Base-by-base conservation (phyloP, 768 basidiomycete species). In the Kwoniella pini region DNA sequence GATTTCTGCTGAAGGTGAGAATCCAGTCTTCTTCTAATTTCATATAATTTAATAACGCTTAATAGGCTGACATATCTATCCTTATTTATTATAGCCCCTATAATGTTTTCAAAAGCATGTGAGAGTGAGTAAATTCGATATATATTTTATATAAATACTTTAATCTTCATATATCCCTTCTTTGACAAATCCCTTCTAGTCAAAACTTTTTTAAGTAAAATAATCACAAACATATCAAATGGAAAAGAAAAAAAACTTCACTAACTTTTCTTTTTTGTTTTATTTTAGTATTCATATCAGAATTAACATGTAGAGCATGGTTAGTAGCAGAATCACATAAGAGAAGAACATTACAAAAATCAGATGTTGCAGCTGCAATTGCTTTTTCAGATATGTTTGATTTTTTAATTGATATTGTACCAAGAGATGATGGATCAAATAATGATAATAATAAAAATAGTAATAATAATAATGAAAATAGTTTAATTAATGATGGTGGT, bases 31-130 rank as follows among this genome's bases (percentile, higher is more conserved):
- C 26, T 51, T 7, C 33, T 36, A 9, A 15, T 7, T 36, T 36
- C 33, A 7, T n/a, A n/a, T n/a, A n/a, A n/a, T n/a, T n/a, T n/a
- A n/a, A n/a, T n/a, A n/a, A n/a, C n/a, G n/a, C n/a, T n/a, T n/a
- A n/a, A n/a, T n/a, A n/a, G n/a, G n/a, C n/a, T n/a, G n/a, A n/a
- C n/a, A n/a, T n/a, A n/a, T n/a, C n/a, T n/a, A n/a, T n/a, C n/a
- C n/a, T n/a, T 36, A 36, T 33, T 33, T 33, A 51, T 4, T 40
- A 4, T 68, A 88, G 95, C 92, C 10, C 95, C 95, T 5, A 89
- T 98, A 60, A 81, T 98, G 38, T 95, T 97, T 79, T 93, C 91
- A 81, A 97, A 97, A 80, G 95, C 95, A 54, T 98, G 95, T 80
- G 95, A 98, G 84, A 89, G 95, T 97, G 69, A 72, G 91, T 85